phyloP scores from a whole-genome alignment of 371 early-diverging fungal genomes.

The Basidiobolus meristosporus region DNA sequence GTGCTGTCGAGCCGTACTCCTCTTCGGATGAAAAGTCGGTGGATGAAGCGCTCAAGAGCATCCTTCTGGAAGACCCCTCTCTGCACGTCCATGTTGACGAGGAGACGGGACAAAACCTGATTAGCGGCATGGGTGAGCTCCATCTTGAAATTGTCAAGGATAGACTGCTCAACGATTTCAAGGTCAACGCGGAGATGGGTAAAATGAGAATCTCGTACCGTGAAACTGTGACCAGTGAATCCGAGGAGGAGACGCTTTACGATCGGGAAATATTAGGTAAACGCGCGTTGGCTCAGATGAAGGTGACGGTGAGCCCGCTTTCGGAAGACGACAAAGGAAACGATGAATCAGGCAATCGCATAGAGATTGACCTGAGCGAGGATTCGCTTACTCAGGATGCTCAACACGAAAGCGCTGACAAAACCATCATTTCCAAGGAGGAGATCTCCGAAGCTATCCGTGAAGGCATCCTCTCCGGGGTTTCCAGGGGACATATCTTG shows the following conservation, averaged over 20 bases:
- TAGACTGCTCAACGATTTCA: slow-evolving; percentile 55
- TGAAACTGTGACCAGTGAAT: slow-evolving; percentile 35
- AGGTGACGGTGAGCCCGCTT: slow-evolving; percentile 23
- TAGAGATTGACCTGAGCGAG: background rate
- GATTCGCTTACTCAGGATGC: background rate
- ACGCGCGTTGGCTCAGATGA: slow-evolving; percentile 33
- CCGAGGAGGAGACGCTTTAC: slow-evolving; percentile 15
- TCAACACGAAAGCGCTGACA: background rate
- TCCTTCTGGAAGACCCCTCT: slow-evolving; percentile 82
- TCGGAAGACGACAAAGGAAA: slow-evolving; percentile 11
- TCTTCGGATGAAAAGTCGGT: slow-evolving; percentile 58
- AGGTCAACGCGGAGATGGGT: slow-evolving; percentile 66
- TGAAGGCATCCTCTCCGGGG: slow-evolving; percentile 46
- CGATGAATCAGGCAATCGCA: slow-evolving; percentile 2
- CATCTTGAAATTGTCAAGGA: slow-evolving; percentile 83
- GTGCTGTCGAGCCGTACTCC: slow-evolving; percentile 62
- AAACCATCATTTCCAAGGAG: background rate
- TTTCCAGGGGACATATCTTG: slow-evolving; percentile 60
- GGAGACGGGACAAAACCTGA: slow-evolving; percentile 76
- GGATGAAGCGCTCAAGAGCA: slow-evolving; percentile 44
- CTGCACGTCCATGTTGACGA: slow-evolving; percentile 48
- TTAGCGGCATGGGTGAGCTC: slow-evolving; percentile 94
- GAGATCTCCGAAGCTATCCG: slow-evolving; percentile 24
- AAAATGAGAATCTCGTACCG: slow-evolving; percentile 74
- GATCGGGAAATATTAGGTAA: slow-evolving; percentile 62